phyloP scores from a whole-genome alignment of 1,139 yeast genomes.

The Yamadazyma blattariae region DNA sequence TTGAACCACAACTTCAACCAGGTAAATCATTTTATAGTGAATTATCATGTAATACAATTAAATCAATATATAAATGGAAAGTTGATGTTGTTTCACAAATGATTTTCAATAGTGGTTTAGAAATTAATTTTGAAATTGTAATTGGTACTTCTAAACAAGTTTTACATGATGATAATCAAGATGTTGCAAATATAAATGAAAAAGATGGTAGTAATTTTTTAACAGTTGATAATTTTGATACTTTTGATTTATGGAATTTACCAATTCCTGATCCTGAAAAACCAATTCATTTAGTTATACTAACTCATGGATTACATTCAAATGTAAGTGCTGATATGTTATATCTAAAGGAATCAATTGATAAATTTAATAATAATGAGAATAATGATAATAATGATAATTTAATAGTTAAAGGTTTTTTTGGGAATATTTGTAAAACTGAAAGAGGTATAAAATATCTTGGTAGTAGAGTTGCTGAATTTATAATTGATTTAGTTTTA shows the following conservation, averaged over 20 bases:
- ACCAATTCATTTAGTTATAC: constrained; percentile 69
- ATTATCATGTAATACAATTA: constrained; percentile 36
- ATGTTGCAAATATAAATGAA: not conserved
- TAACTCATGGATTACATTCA: constrained; percentile 92
- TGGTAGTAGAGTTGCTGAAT: constrained; percentile 81
- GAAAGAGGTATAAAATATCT: constrained; percentile 87
- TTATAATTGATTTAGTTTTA: constrained; percentile 56
- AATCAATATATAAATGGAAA: constrained; percentile 61
- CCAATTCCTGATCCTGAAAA: constrained; percentile 43
- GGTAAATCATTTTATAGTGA: constrained; percentile 56
- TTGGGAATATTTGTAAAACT: constrained; percentile 84
- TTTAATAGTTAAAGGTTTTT: constrained; percentile 75
- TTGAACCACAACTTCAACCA: constrained; percentile 66
- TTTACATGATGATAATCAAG: constrained; percentile 28
- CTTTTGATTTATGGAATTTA: constrained; percentile 71
- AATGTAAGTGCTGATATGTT: constrained; percentile 87
- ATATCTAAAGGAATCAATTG: constrained; percentile 79
- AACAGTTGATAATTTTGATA: constrained; percentile 53
- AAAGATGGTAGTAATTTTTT: not conserved
- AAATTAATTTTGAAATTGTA: constrained; percentile 65
- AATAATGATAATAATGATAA: too few species aligned
- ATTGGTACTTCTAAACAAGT: constrained; percentile 52
- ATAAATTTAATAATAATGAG: constrained; percentile 40
- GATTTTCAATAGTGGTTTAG: constrained; percentile 68
- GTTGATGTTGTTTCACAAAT: constrained; percentile 87